Evolutionary conservation across 768 basidiomycete genomes (phyloP).

Genomic region (Dendrothele bispora): DNA sequence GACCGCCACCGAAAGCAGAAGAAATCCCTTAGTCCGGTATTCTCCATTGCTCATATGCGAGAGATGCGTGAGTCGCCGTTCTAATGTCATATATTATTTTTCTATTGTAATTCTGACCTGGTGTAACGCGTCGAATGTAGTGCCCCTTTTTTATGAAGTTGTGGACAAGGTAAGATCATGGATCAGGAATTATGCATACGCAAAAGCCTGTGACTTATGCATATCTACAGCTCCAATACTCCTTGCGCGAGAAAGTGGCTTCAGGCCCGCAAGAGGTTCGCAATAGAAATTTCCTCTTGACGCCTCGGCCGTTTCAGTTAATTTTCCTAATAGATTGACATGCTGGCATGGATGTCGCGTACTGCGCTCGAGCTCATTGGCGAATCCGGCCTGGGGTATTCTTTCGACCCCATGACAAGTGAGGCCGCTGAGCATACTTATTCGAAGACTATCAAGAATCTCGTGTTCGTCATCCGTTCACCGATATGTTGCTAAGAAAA

Average conservation of each 20-base stretch:
- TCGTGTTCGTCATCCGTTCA: slow-evolving; percentile 12
- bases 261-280: slow-evolving; percentile 3
- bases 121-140: no score
- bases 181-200: neutral
- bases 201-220: neutral
- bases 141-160: slow-evolving; percentile 5
- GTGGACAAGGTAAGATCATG: slow-evolving; percentile 4
- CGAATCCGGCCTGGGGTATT: slow-evolving; percentile 36
- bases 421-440: slow-evolving; percentile 15
- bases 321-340: slow-evolving; percentile 19
- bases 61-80: slow-evolving; percentile 23
- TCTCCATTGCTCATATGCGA: slow-evolving; percentile 33
- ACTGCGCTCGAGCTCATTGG: slow-evolving; percentile 39
- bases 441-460: slow-evolving; percentile 9
- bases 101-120: no score
- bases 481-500: no score
- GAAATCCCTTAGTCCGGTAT: slow-evolving; percentile 35
- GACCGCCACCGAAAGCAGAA: slow-evolving; percentile 30
- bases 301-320: neutral
- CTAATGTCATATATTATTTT: no score
- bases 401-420: slow-evolving; percentile 31
- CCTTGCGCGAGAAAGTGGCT: neutral
- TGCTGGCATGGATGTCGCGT: slow-evolving; percentile 34
- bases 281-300: slow-evolving; percentile 13
- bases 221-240: neutral